Percentiles rank a stretch among this genome's conserved stretches.
These are phyloP conservation scores for Verticillium tricorpus DNA, from an alignment of 2,329 filamentous ascomycete species.

Conservation along the genomic window DNA sequence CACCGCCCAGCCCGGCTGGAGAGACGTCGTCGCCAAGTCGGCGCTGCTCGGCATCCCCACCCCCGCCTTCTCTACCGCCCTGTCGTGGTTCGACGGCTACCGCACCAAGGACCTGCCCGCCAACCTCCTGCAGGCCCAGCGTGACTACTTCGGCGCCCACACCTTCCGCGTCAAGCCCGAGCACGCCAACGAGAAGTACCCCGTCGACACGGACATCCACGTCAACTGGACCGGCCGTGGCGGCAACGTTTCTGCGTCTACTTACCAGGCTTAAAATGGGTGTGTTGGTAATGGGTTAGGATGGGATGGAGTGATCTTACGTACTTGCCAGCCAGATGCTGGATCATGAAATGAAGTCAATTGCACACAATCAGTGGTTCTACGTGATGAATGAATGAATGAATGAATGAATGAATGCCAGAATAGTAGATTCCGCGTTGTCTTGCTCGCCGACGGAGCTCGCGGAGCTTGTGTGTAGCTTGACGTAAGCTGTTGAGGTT, in stretches of 20 bases:
- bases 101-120: slow-evolving; percentile 94
- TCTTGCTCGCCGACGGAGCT: too few relatives aligned
- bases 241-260: slow-evolving; percentile 94
- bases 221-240: slow-evolving; percentile 99
- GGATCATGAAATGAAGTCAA: slow-evolving; percentile 12
- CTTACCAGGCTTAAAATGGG: slow-evolving; percentile 80
- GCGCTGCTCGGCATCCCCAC: slow-evolving; percentile 94
- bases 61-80: slow-evolving; percentile 91
- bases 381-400: neutral
- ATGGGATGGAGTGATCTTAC: neutral
- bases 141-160: slow-evolving; percentile 98
- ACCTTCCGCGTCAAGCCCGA: slow-evolving; percentile 88
- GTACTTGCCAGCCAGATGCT: slow-evolving; percentile 7
- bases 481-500: too few relatives aligned
- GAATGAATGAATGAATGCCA: neutral
- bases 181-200: slow-evolving; percentile 72
- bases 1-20: slow-evolving; percentile 89
- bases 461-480: too few relatives aligned
- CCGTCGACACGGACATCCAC: slow-evolving; percentile 83
- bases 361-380: slow-evolving; percentile 2
- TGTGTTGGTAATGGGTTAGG: neutral
- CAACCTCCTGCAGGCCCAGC: slow-evolving; percentile 97
- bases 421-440: too few relatives aligned
- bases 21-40: slow-evolving; percentile 85
- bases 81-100: slow-evolving; percentile 99